phyloP scores from a whole-genome alignment of 1,284 basidiomycete species.

The Wallemia hederae region DNA sequence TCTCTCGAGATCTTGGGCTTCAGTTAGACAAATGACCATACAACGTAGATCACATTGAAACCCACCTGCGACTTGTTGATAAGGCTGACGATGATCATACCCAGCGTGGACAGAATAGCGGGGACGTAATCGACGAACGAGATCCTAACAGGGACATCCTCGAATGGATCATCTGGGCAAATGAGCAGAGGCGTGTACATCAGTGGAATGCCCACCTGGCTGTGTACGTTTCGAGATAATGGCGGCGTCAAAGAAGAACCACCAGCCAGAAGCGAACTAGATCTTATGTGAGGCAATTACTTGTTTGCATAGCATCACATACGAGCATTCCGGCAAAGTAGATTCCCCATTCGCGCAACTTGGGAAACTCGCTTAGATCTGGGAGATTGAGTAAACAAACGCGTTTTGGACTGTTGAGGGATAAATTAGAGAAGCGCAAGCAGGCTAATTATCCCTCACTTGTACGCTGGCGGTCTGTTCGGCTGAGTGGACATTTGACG shows the following conservation, averaged over 20 bases:
- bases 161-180: slow-evolving; percentile 10
- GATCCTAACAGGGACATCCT: slow-evolving; percentile 15
- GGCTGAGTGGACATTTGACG: too few relatives aligned
- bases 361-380: slow-evolving; percentile 2
- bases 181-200: neutral
- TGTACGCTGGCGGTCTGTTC: neutral
- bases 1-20: slow-evolving; percentile 6
- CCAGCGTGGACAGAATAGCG: slow-evolving; percentile 18
- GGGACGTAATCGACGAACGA: slow-evolving; percentile 17
- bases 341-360: slow-evolving; percentile 16
- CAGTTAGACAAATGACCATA: slow-evolving; percentile 7
- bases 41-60: neutral
- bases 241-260: slow-evolving; percentile 20
- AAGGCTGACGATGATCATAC: slow-evolving; percentile 20
- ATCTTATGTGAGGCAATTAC: neutral
- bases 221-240: slow-evolving; percentile 13
- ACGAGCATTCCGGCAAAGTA: slow-evolving; percentile 17
- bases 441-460: neutral
- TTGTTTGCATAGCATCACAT: slow-evolving; percentile 1
- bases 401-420: neutral
- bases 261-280: slow-evolving; percentile 19
- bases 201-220: neutral
- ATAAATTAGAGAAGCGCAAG: too few relatives aligned
- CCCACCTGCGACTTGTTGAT: slow-evolving; percentile 18
- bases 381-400: neutral